phyloP scores from a whole-genome alignment of 176 grass and related monocot species.

The Triticum timopheevii region DNA sequence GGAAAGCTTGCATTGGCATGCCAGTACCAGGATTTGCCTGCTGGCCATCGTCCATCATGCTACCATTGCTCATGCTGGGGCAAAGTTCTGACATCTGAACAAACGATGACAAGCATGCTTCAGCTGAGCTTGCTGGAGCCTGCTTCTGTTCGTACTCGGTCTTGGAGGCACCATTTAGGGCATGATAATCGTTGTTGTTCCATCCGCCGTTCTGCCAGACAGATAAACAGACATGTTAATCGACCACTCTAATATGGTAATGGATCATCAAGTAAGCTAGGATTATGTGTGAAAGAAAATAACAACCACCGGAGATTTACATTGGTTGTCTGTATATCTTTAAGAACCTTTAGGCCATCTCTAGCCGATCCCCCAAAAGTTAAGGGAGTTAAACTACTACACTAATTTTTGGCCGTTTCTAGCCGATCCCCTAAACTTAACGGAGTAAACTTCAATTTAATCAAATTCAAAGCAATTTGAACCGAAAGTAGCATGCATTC shows the following conservation, averaged over 20 bases:
- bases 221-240: conserved; percentile 3
- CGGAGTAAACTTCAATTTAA: too few species aligned
- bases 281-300: neutral
- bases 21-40: conserved; percentile 18
- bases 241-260: neutral
- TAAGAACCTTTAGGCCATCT: neutral
- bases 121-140: conserved; percentile 47
- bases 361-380: too few species aligned
- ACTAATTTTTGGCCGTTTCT: too few species aligned
- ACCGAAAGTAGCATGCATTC: too few species aligned
- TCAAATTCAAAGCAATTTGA: too few species aligned
- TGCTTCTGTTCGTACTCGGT: conserved; percentile 46
- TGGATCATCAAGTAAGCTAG: neutral
- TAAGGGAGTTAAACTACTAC: too few species aligned
- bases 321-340: neutral
- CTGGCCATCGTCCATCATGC: conserved; percentile 22
- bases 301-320: neutral
- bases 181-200: conserved; percentile 33
- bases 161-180: conserved; percentile 25
- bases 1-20: conserved; percentile 36
- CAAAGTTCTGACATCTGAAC: conserved; percentile 67
- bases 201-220: conserved; percentile 40
- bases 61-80: conserved; percentile 42
- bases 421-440: too few species aligned
- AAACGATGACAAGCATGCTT: conserved; percentile 54